These are phyloP conservation scores for Ophiocordyceps sinensis DNA, from an alignment of 2,329 filamentous ascomycete species.

Conservation along the genomic window DNA sequence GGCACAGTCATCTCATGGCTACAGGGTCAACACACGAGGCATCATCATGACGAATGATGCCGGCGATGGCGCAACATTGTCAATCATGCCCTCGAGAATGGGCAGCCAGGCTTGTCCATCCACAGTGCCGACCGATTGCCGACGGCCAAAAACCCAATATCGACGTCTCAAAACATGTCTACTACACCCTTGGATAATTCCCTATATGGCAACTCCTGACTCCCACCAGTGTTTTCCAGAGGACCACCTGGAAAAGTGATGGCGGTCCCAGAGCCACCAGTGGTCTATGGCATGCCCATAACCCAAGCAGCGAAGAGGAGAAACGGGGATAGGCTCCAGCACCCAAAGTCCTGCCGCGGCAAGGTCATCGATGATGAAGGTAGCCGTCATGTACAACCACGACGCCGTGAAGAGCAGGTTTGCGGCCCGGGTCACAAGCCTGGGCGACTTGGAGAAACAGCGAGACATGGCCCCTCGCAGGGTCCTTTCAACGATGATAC, in stretches of 20 bases:
- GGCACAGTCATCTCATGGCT: constrained; percentile 54
- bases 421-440: constrained; percentile 27
- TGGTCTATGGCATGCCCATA: constrained; percentile 44
- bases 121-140: too few relatives aligned
- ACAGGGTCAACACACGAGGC: constrained; percentile 24
- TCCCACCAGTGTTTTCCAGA: constrained; percentile 49
- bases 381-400: constrained; percentile 57
- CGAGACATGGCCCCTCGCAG: constrained; percentile 19
- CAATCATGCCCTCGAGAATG: too few relatives aligned
- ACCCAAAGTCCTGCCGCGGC: constrained; percentile 61
- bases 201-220: constrained; percentile 18
- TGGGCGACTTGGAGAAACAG: constrained; percentile 25
- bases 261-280: constrained; percentile 52
- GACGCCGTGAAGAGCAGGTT: constrained; percentile 48
- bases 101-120: too few relatives aligned
- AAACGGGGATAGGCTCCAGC: constrained; percentile 69
- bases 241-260: constrained; percentile 40
- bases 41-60: background rate
- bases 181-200: background rate
- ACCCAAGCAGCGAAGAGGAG: constrained; percentile 50
- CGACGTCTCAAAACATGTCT: too few relatives aligned
- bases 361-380: constrained; percentile 62
- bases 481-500: constrained; percentile 44
- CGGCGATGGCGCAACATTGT: background rate
- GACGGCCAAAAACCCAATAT: too few relatives aligned